Conservation (phyloP, 176 grass and related monocot species). For the Elaeis guineensis region DNA sequence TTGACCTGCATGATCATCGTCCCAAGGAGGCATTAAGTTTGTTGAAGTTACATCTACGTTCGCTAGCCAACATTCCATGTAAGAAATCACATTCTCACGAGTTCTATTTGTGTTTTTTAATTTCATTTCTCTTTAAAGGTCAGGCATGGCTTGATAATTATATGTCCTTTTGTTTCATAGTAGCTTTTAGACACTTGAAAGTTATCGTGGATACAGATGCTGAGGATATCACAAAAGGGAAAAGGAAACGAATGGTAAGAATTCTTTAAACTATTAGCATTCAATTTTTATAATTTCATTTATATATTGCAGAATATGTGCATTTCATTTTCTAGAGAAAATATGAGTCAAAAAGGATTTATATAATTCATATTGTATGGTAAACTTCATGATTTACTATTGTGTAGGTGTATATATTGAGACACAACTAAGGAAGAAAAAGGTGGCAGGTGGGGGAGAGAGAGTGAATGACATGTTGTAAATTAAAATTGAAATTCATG, state of each 20-base stretch:
- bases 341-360: not conserved
- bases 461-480: too few relatives aligned
- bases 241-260: constrained; percentile 69
- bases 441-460: too few relatives aligned
- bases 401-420: too few relatives aligned
- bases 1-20: constrained; percentile 45
- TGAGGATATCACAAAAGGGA: constrained; percentile 57
- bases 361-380: not conserved
- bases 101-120: constrained; percentile 1
- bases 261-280: too few relatives aligned
- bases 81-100: constrained; percentile 16
- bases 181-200: constrained; percentile 59
- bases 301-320: too few relatives aligned
- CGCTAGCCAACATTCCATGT: constrained; percentile 82
- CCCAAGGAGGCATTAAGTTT: constrained; percentile 51
- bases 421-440: too few relatives aligned
- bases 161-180: constrained; percentile 4
- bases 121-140: not conserved
- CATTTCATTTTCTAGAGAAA: constrained; percentile 5
- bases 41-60: constrained; percentile 55
- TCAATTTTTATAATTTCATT: too few relatives aligned
- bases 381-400: too few relatives aligned
- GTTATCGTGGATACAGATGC: constrained; percentile 48
- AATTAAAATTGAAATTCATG: too few relatives aligned
- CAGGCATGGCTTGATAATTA: constrained; percentile 2